Conservation (phyloP, 164 flowering plant species). For the Platanus orientalis region DNA sequence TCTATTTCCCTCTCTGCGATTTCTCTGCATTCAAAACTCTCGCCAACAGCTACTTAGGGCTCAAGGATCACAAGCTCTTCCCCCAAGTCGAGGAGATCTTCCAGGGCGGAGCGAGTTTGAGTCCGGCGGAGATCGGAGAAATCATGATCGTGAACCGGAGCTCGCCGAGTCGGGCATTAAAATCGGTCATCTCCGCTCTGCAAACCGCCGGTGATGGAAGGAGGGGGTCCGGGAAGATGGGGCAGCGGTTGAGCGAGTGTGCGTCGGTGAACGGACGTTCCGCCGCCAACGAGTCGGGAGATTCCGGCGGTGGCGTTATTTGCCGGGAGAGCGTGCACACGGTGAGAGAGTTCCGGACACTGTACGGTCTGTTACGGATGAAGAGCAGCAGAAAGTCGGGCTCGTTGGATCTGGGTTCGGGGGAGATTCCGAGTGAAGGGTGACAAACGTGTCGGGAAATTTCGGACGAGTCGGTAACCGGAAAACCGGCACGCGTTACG, state of each 20-base stretch:
- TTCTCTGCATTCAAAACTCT: constrained; percentile 60
- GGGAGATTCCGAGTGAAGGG: too few relatives aligned
- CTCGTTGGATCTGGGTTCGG: neutral
- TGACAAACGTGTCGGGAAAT: too few relatives aligned
- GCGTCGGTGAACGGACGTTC: constrained; percentile 19
- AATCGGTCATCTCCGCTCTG: constrained; percentile 58
- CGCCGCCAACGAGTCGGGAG: constrained; percentile 19
- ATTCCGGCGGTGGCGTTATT: constrained; percentile 11
- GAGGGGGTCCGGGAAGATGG: constrained; percentile 14
- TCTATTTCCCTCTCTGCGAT: constrained; percentile 71
- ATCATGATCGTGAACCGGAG: constrained; percentile 68
- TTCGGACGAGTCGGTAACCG: too few relatives aligned
- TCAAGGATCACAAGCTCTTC: constrained; percentile 83
- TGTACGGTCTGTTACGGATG: constrained; percentile 53
- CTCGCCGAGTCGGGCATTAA: constrained; percentile 83
- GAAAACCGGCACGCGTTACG: too few relatives aligned
- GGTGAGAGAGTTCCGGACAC: constrained; percentile 50
- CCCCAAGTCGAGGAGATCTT: constrained; percentile 75
- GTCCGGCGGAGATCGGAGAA: constrained; percentile 81
- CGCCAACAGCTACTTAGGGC: constrained; percentile 67
- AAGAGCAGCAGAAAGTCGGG: constrained; percentile 38
- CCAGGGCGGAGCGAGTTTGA: constrained; percentile 49
- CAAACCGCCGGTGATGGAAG: constrained; percentile 35
- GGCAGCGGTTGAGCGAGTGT: constrained; percentile 18
- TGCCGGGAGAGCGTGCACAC: constrained; percentile 50